These are phyloP conservation scores for Dictyostelium intermedium DNA, from an alignment of 78 protist genomes.

Conservation along the genomic window DNA sequence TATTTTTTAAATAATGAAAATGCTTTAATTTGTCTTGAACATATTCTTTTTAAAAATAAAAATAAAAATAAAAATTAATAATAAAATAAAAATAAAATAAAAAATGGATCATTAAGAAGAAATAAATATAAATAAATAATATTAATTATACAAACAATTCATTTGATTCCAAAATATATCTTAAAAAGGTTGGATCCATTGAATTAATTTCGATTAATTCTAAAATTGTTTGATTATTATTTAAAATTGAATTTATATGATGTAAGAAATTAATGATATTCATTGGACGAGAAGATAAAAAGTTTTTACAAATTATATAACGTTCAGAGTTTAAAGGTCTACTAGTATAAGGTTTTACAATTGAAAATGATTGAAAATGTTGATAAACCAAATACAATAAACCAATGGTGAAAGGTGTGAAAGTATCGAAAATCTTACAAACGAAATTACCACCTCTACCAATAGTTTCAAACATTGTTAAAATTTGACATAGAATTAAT, in stretches of 20 bases:
- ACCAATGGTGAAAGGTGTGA: constrained; percentile 86
- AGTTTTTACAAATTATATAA: constrained; percentile 53
- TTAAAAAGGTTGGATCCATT: constrained; percentile 10
- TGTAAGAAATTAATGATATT: constrained; percentile 17
- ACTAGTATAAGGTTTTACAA: constrained; percentile 92
- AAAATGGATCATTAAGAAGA: not conserved
- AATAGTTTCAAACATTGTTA: constrained; percentile 74
- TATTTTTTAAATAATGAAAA: constrained; percentile 49
- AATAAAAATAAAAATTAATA: not conserved
- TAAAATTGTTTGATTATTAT: constrained; percentile 7
- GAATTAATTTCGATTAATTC: constrained; percentile 6
- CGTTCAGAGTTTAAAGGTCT: constrained; percentile 97
- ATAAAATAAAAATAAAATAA: no score
- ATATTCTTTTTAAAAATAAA: not conserved
- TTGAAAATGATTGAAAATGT: constrained; percentile 81
- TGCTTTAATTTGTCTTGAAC: constrained; percentile 51
- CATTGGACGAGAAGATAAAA: not conserved
- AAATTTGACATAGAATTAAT: constrained; percentile 90
- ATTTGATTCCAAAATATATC: constrained; percentile 6
- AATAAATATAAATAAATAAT: not conserved
- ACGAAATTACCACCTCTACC: constrained; percentile 90
- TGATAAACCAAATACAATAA: constrained; percentile 78
- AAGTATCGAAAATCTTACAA: constrained; percentile 94
- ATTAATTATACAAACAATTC: not conserved
- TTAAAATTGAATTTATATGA: constrained; percentile 6